These are phyloP conservation scores for Sporodiniella umbellata DNA, from an alignment of 371 early-diverging fungal species.

Conservation along the genomic window DNA sequence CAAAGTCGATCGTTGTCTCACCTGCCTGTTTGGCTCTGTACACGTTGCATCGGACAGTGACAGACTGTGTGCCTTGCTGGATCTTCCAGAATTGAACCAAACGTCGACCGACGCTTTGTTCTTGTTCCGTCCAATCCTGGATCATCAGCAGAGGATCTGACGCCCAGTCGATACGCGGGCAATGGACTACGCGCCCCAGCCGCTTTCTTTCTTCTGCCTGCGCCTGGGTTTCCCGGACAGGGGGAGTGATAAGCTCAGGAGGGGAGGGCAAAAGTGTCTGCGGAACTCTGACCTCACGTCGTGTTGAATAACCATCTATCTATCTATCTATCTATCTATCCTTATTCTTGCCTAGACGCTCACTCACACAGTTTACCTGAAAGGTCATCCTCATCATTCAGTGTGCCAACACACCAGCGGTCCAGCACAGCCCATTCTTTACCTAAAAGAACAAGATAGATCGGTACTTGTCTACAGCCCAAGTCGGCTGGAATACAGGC, in stretches of 20 bases:
- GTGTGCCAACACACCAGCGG: slow-evolving; percentile 16
- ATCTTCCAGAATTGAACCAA: slow-evolving; percentile 71
- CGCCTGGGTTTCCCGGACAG: no score
- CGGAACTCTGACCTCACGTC: no score
- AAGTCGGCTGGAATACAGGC: no score
- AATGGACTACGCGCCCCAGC: no score
- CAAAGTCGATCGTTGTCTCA: slow-evolving; percentile 30
- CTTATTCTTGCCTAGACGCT: neutral
- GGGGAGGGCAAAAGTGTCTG: no score
- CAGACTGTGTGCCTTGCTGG: slow-evolving; percentile 56
- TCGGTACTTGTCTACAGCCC: slow-evolving; percentile 9
- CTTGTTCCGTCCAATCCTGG: slow-evolving; percentile 59
- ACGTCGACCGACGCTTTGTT: slow-evolving; percentile 62
- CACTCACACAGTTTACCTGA: neutral
- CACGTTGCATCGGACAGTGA: slow-evolving; percentile 59
- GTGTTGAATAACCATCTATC: no score
- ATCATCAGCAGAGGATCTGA: no score
- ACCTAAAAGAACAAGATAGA: slow-evolving; percentile 10
- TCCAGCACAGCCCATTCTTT: slow-evolving; percentile 8
- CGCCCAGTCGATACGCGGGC: no score
- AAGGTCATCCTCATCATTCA: no score
- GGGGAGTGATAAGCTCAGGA: no score
- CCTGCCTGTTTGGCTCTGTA: slow-evolving; percentile 53
- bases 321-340: no score
- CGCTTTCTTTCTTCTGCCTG: no score